Base-by-base conservation (phyloP, 805 yeast genomes). In the Komagataella pastoris region DNA sequence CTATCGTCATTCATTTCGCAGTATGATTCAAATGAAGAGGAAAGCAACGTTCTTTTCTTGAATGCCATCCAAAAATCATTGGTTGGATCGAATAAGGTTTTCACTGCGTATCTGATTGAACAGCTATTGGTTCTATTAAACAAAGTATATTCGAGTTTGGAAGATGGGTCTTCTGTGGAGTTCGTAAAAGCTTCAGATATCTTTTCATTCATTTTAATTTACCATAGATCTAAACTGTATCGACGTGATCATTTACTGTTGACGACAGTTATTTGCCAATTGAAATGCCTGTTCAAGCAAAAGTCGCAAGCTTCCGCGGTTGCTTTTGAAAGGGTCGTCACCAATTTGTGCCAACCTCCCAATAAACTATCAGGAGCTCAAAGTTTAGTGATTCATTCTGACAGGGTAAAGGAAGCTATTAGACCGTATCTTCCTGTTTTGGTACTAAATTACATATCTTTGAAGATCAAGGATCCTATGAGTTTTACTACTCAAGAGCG, bases 291-390 rank as follows among this genome's bases (percentile, higher is more conserved):
- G 3, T 57, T 66, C 69, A 51, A 62, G 49, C 54, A 57, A 17
- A 49, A 51, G 36, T 17, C 47, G 7, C 21, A 18, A 18, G 17
- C n/a, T 18, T 19, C 30, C 6, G 53, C 57, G 14, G 49, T 51
- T 4, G 30, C 51, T 7, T 75, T 69, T 50, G 63, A 83, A 5
- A 74, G 96, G 57, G 66, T 86, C 17, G 61, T 88, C 48, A 68
- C 74, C 19, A 83, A 84, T 58, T 66, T 85, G 40, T 87, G 95
- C 68, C 95, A 87, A 57, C 95, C 96, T 2, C 70, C 76, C 7
- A 46, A 46, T 7, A 21, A 46, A 24, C 47, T 21, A 5, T 21
- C 30, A 7, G 30, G 17, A 7, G 7, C 21, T 3, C 21, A 46
- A 21, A 46, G 67, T 47, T 61, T 71, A 1, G 63, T 85, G 51